A percentile compares a stretch with the other conserved stretches of the same genome.
Conservation (phyloP, 2,329 filamentous ascomycete genomes). For the Calonectria pteridis region DNA sequence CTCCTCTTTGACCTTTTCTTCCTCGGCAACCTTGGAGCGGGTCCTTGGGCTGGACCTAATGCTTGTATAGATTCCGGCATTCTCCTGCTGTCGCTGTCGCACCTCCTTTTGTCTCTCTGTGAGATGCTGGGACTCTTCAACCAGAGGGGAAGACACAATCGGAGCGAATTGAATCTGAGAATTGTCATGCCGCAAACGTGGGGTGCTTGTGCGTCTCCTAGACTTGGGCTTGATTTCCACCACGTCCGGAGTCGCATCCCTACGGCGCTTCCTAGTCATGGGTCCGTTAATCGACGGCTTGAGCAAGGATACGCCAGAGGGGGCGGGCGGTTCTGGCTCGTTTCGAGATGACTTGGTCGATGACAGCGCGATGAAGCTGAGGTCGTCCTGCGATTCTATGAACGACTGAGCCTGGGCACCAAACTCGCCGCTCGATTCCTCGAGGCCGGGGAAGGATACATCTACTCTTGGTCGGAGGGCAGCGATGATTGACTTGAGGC, state of each 20-base stretch:
- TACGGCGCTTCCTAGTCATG: slow-evolving; percentile 45
- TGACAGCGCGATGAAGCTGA: slow-evolving; percentile 48
- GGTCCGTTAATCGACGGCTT: slow-evolving; percentile 37
- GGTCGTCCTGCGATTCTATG: slow-evolving; percentile 63
- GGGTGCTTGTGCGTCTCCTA: slow-evolving; percentile 52
- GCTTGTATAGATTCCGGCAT: slow-evolving; percentile 75
- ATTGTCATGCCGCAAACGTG: slow-evolving; percentile 79
- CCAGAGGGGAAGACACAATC: slow-evolving; percentile 70
- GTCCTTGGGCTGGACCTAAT: slow-evolving; percentile 66
- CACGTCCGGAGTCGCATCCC: slow-evolving; percentile 45
- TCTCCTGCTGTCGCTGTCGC: slow-evolving; percentile 77
- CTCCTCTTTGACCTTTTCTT: slow-evolving; percentile 30
- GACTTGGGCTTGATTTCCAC: slow-evolving; percentile 37
- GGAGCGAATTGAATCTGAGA: slow-evolving; percentile 84
- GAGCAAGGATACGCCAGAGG: slow-evolving; percentile 30
- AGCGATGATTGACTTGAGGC: slow-evolving; percentile 72
- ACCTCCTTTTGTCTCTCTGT: slow-evolving; percentile 87
- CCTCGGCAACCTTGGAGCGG: slow-evolving; percentile 37
- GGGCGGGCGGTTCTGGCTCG: slow-evolving; percentile 32
- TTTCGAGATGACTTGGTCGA: slow-evolving; percentile 47
- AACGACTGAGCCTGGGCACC: slow-evolving; percentile 57
- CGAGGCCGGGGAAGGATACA: slow-evolving; percentile 59
- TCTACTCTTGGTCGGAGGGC: slow-evolving; percentile 68
- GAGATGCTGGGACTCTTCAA: slow-evolving; percentile 76
- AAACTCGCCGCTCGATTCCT: slow-evolving; percentile 53